phyloP scores from a whole-genome alignment of 257 asterid genomes.

The Nyctanthes arbortristis region DNA sequence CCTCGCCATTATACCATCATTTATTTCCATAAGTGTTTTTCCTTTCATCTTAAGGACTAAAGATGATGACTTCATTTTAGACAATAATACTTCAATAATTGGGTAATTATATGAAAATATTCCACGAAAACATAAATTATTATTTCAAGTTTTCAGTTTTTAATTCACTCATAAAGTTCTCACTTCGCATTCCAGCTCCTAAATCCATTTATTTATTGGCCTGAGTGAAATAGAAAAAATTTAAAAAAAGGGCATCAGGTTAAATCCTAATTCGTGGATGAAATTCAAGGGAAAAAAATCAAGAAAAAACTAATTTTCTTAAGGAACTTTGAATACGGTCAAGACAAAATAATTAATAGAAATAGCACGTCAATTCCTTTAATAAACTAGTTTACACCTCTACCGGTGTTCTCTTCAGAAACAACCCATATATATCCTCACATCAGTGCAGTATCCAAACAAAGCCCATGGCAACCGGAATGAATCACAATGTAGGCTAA shows the following conservation, averaged over 20 bases:
- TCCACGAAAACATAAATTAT: neutral
- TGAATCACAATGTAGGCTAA: too few relatives aligned
- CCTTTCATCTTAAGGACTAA: neutral
- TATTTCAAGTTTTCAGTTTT: neutral
- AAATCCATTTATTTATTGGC: neutral
- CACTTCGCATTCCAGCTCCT: neutral
- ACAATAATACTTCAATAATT: neutral
- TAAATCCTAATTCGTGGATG: neutral
- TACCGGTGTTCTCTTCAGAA: too few relatives aligned
- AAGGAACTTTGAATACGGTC: too few relatives aligned
- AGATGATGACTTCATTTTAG: too few relatives aligned
- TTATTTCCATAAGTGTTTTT: neutral
- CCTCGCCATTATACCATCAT: neutral
- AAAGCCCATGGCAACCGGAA: too few relatives aligned
- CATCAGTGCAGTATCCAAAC: too few relatives aligned
- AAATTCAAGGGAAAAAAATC: conserved; percentile 1
- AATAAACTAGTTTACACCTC: too few relatives aligned
- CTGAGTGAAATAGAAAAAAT: neutral
- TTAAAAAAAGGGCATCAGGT: neutral
- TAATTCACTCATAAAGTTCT: neutral
- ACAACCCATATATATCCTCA: too few relatives aligned
- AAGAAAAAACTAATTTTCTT: too few relatives aligned
- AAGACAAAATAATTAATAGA: too few relatives aligned
- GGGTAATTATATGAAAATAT: neutral
- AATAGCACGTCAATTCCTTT: too few relatives aligned